Percentiles rank a stretch among this genome's conserved stretches.
Evolutionary conservation across 2,329 filamentous ascomycete genomes (phyloP).

Genomic region (Tolypocladium inflatum): DNA sequence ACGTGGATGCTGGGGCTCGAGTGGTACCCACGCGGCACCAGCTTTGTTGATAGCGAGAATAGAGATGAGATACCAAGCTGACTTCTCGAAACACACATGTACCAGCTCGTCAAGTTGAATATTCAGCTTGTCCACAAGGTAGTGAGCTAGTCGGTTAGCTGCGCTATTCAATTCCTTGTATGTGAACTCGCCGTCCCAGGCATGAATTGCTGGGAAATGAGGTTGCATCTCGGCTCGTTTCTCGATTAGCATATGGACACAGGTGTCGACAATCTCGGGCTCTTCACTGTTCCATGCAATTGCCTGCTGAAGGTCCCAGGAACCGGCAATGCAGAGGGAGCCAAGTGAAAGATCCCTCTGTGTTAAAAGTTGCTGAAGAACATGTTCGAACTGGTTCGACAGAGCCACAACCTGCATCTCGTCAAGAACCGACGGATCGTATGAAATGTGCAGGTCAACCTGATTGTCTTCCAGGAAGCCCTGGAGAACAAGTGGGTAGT

Average conservation of each 20-base stretch:
- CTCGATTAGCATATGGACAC: constrained; percentile 30
- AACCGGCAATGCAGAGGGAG: not conserved
- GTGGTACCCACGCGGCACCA: constrained; percentile 6
- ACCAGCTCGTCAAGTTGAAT: not conserved
- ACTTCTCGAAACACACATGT: constrained; percentile 4
- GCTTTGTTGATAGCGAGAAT: constrained; percentile 7
- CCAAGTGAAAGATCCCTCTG: not conserved
- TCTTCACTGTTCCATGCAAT: not conserved
- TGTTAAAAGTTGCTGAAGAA: not conserved
- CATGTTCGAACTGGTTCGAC: not conserved
- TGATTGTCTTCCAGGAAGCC: not conserved
- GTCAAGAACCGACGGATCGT: not conserved
- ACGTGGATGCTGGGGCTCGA: constrained; percentile 2
- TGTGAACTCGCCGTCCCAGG: constrained; percentile 34
- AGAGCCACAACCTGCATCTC: not conserved
- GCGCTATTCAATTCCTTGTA: constrained; percentile 27
- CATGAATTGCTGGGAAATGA: constrained; percentile 23
- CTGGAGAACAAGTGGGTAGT: not conserved
- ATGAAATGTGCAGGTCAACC: not conserved
- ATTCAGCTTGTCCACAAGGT: constrained; percentile 14
- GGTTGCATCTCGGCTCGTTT: constrained; percentile 16
- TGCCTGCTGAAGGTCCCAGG: not conserved
- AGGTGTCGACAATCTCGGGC: constrained; percentile 7
- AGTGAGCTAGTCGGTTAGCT: constrained; percentile 25
- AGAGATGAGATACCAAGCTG: constrained; percentile 6